Base-by-base conservation (phyloP, 345 rosid genomes). In the Firmiana major region DNA sequence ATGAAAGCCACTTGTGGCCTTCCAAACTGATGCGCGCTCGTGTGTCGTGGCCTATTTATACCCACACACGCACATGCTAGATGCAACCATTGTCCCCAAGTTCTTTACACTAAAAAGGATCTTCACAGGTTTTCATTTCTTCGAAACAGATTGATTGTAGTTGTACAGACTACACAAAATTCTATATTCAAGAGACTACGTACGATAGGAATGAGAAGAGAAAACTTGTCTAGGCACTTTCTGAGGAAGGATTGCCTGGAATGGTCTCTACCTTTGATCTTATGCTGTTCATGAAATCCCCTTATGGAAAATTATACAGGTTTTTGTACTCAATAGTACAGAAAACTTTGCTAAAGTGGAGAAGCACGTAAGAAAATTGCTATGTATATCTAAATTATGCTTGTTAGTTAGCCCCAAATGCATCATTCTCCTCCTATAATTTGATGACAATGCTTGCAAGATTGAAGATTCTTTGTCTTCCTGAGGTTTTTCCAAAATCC, bases 81-180 rank as follows among this genome's bases (percentile, higher is more conserved):
- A 22, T 78, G 26, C 66, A 74, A 28, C 78, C 63, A 60, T 75
- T 71, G n/a, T 73, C 65, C 7, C 73, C 77, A 57, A n/a, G n/a
- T n/a, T n/a, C n/a, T n/a, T n/a, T n/a, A n/a, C 79, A 64, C 15
- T 16, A 40, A 48, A 63, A 48, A 31, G 34, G 34, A 31, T 31
- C 34, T n/a, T n/a, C n/a, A n/a, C n/a, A n/a, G n/a, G n/a, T n/a
- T n/a, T n/a, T n/a, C n/a, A n/a, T n/a, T n/a, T n/a, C n/a, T n/a
- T n/a, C n/a, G n/a, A n/a, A n/a, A n/a, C n/a, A n/a, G n/a, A n/a
- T n/a, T n/a, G n/a, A n/a, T n/a, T n/a, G n/a, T n/a, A n/a, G n/a
- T n/a, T n/a, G n/a, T n/a, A n/a, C n/a, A n/a, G n/a, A n/a, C n/a
- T n/a, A n/a, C n/a, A n/a, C n/a, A n/a, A n/a, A n/a, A n/a, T n/a